Conservation (phyloP, 208 protist genomes). For the Hexamita inflata region DNA sequence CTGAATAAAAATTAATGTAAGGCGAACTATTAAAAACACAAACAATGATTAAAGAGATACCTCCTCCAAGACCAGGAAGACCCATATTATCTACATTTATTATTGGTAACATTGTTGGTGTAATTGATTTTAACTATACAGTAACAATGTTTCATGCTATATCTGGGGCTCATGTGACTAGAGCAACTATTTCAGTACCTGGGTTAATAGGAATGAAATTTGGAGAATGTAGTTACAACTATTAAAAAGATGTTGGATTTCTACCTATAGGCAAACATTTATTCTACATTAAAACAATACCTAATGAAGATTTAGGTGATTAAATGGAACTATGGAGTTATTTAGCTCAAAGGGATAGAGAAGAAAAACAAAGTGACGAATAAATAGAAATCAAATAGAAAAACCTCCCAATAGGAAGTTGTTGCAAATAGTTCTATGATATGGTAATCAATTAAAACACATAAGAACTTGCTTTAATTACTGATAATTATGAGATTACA, state of each 20-base stretch:
- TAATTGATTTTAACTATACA: slow-evolving; percentile 2
- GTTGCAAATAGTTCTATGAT: too few relatives aligned
- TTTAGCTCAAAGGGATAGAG: too few relatives aligned
- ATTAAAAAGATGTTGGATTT: slow-evolving; percentile 2
- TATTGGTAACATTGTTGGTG: slow-evolving; percentile 24
- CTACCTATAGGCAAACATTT: neutral
- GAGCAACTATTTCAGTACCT: too few relatives aligned
- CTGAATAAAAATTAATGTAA: slow-evolving; percentile 15
- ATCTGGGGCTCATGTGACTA: slow-evolving; percentile 12
- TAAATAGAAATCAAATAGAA: too few relatives aligned
- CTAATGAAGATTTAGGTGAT: slow-evolving; percentile 12
- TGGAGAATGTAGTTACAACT: slow-evolving; percentile 1
- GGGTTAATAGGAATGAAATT: neutral
- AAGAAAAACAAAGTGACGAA: too few relatives aligned
- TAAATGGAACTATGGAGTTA: neutral
- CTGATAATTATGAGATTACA: too few relatives aligned
- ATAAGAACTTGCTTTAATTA: too few relatives aligned
- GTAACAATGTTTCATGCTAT: slow-evolving; percentile 19
- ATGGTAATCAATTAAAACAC: too few relatives aligned
- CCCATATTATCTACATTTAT: slow-evolving; percentile 10
- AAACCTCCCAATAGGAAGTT: too few relatives aligned
- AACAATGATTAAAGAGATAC: neutral
- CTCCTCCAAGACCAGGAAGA: neutral
- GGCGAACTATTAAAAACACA: slow-evolving; percentile 2
- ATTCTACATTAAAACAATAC: neutral